Evolutionary conservation across 2,329 filamentous ascomycete genomes (phyloP), one percentile per base, ranked within the genome.

Genomic region (Paraphaeosphaeria minitans): DNA sequence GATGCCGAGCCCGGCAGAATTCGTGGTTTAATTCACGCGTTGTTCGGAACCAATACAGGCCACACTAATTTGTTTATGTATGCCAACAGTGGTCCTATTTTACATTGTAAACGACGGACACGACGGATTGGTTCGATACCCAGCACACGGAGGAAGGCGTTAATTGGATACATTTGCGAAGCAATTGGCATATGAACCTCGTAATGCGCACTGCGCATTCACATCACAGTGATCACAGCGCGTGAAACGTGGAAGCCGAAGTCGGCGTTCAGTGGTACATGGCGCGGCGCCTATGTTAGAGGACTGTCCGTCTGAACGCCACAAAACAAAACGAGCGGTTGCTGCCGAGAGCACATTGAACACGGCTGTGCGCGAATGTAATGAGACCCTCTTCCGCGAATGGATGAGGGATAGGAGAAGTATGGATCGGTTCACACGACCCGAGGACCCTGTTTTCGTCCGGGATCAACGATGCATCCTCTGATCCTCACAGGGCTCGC

Each of bases 201-300:
- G 41, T 2, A 22, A 43, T 19, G 19, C 12, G 10, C 41, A 43
- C 22, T 37, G n/a, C 10, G 4, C 33, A 14, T 14, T 46, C 10
- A 13, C 27, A 46, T 46, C 43, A 29, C 43, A 29, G 27, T 10
- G 19, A 13, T 43, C 41, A 31, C 12, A 22, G 41, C 19, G 21
- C 4, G 2, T n/a, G 41, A 43, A 19, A 51, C 27, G 48, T 51
- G 48, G 42, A 41, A 41, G 48, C 48, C 48, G 48, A 51, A 51
- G 35, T 42, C 48, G 48, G 48, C 48, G 16, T 51, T 46, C 22
- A 16, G 35, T 50, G 47, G 29, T n/a, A 50, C 31, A 50, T 24
- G 31, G 47, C 47, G 22, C 31, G 37, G 21, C 16, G 29, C n/a
- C 46, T 49, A 10, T n/a, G n/a, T n/a, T n/a, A n/a, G 21, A 35